These are phyloP conservation scores for Protea cynaroides DNA, from an alignment of 164 flowering plant species.

Conservation along the genomic window DNA sequence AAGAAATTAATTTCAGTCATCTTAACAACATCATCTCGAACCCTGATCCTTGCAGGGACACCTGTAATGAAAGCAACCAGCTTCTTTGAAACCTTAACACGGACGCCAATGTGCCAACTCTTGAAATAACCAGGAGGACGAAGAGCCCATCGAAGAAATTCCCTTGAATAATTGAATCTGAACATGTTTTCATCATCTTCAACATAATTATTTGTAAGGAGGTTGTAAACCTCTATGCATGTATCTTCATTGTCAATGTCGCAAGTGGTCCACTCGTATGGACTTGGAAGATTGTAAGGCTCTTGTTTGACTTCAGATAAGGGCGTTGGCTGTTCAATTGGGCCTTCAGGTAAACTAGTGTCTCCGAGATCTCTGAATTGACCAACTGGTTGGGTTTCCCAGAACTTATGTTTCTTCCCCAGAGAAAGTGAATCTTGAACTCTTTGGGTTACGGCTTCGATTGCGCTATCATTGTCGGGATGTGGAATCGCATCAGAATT, in stretches of 20 bases:
- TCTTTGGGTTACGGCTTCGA: slow-evolving; percentile 26
- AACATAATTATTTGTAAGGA: slow-evolving; percentile 39
- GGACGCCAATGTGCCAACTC: slow-evolving; percentile 57
- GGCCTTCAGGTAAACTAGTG: slow-evolving; percentile 40
- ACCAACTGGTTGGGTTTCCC: slow-evolving; percentile 58
- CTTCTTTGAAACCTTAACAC: slow-evolving; percentile 30
- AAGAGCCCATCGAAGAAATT: slow-evolving; percentile 46
- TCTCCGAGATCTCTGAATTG: slow-evolving; percentile 48
- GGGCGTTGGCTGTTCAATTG: slow-evolving; percentile 41
- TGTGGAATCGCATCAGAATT: slow-evolving; percentile 21
- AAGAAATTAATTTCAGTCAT: slow-evolving; percentile 44
- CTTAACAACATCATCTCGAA: slow-evolving; percentile 25
- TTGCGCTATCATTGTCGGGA: slow-evolving; percentile 26
- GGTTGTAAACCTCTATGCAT: slow-evolving; percentile 39
- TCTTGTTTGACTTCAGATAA: slow-evolving; percentile 45
- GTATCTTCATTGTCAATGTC: slow-evolving; percentile 38
- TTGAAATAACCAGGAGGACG: slow-evolving; percentile 40
- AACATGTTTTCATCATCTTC: slow-evolving; percentile 62
- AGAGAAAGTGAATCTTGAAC: slow-evolving; percentile 40
- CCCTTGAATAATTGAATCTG: slow-evolving; percentile 50
- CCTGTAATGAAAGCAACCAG: slow-evolving; percentile 28
- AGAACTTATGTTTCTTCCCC: slow-evolving; percentile 39
- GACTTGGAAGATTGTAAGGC: slow-evolving; percentile 39
- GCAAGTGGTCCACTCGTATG: slow-evolving; percentile 46
- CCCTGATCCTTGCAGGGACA: slow-evolving; percentile 42